Percentiles rank a stretch among this genome's conserved stretches.
Conservation (phyloP, 192 early-diverging fungal genomes). For the Coemansia sp. region DNA sequence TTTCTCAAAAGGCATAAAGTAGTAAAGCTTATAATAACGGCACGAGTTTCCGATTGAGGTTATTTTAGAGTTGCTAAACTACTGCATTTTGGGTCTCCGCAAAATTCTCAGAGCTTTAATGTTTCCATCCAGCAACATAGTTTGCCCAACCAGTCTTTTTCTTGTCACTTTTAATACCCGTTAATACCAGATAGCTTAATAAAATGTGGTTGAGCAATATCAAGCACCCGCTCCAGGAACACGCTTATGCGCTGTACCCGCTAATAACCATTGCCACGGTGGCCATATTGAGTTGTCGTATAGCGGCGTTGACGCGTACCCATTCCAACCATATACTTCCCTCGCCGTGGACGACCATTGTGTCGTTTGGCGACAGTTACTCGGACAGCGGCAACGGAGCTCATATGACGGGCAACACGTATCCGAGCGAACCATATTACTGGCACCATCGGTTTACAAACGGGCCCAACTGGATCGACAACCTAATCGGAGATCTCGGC, state of each 20-base stretch:
- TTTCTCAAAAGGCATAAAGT: too few relatives aligned
- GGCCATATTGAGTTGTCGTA: constrained; percentile 41
- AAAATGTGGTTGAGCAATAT: constrained; percentile 42
- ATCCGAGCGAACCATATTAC: constrained; percentile 48
- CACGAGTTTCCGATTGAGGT: too few relatives aligned
- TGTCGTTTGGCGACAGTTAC: constrained; percentile 50
- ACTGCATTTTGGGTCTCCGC: too few relatives aligned
- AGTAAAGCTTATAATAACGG: too few relatives aligned
- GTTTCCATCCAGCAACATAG: too few relatives aligned
- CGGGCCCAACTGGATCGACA: constrained; percentile 56
- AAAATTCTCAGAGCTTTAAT: too few relatives aligned
- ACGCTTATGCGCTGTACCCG: constrained; percentile 47
- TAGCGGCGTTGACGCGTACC: constrained; percentile 20
- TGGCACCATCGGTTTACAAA: constrained; percentile 55
- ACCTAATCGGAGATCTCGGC: constrained; percentile 48
- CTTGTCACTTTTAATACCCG: too few relatives aligned
- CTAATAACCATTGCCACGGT: constrained; percentile 42
- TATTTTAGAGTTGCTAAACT: too few relatives aligned
- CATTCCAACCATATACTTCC: constrained; percentile 24
- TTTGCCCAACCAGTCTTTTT: too few relatives aligned
- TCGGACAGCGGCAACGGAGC: constrained; percentile 53
- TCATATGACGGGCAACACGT: constrained; percentile 49
- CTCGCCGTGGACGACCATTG: constrained; percentile 47
- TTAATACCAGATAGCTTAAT: too few relatives aligned
- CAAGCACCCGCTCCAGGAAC: constrained; percentile 36